Percentiles rank a stretch among this genome's conserved stretches.
Evolutionary conservation across 768 basidiomycete genomes (phyloP).

Genomic region (Tricholoma furcatifolium): DNA sequence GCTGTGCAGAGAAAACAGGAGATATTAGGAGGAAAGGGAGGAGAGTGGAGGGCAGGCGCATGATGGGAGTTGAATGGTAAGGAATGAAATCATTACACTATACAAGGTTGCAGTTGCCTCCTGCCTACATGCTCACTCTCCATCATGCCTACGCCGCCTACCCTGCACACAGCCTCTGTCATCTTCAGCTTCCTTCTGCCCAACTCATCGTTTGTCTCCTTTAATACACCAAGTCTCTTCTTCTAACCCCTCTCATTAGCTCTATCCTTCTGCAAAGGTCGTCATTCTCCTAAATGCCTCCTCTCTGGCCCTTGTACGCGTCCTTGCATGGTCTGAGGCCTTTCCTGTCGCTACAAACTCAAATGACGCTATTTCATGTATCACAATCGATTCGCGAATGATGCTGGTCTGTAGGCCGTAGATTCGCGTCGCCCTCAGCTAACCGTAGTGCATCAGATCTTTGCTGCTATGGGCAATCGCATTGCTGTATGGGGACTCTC

Average conservation of each 20-base stretch:
- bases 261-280: conserved; percentile 71
- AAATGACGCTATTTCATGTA: conserved; percentile 49
- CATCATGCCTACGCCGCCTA: conserved; percentile 41
- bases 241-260: conserved; percentile 33
- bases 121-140: conserved; percentile 36
- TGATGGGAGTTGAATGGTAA: conserved; percentile 5
- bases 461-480: conserved; percentile 64
- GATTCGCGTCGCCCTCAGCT: conserved; percentile 14
- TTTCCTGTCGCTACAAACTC: conserved; percentile 59
- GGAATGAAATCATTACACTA: not conserved
- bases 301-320: conserved; percentile 59
- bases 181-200: conserved; percentile 53
- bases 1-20: conserved; percentile 32
- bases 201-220: conserved; percentile 56
- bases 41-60: conserved; percentile 21
- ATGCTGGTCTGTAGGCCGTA: conserved; percentile 63
- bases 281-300: conserved; percentile 73
- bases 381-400: conserved; percentile 76
- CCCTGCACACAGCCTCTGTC: conserved; percentile 53
- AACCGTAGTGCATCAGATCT: conserved; percentile 49
- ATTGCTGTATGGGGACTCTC: conserved; percentile 83
- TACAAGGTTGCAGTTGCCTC: no score
- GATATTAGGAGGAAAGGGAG: conserved; percentile 26
- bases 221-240: conserved; percentile 10
- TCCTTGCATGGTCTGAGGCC: conserved; percentile 78